Base-by-base conservation (phyloP, 2,329 filamentous ascomycete genomes). In the Chaetothyriales sp. region DNA sequence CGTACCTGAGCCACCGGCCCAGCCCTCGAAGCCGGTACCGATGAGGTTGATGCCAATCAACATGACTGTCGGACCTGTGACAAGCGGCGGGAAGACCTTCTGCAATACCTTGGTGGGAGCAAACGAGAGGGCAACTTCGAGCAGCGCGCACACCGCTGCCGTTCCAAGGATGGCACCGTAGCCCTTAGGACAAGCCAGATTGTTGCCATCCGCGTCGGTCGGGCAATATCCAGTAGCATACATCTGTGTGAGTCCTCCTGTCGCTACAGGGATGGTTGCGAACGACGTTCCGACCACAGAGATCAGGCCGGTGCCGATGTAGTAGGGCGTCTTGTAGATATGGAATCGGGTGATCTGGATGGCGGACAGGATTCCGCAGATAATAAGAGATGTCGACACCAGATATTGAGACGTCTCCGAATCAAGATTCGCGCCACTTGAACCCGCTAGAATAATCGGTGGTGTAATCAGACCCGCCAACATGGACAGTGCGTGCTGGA, bases 401-500 rank as follows among this genome's bases (percentile, higher is more conserved):
- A 85, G 74, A 60, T 86, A 85, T 59, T 80, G 74, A 33, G 80
- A 76, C 4, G 74, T 66, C 4, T 73, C 72, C 0, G 69, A 61
- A 9, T 69, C 69, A 25, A 85, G 70, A 56, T 83, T 78, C 51
- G 80, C 82, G 19, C 78, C 75, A 15, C 69, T 70, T 18, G 67
- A 62, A 13, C 74, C 71, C 5, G 77, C 69, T 20, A 86, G 73
- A 46, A 84, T 78, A 49, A 86, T 80, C 0, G 81, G 81, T 19
- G 82, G 81, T 3, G 77, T 74, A 47, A 81, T 81, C 47, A 81
- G 72, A 60, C 75, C 76, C 22, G 76, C 77, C 57, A 80, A 66
- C 82, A 86, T 86, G 43, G 79, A 76, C 29, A 86, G 70, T 6
- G 82, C 76, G 68, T 86, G 83, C 63, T 86, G 83, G 43, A 86